Base-by-base conservation (phyloP, 306 rosid species). In the Urtica urens region DNA sequence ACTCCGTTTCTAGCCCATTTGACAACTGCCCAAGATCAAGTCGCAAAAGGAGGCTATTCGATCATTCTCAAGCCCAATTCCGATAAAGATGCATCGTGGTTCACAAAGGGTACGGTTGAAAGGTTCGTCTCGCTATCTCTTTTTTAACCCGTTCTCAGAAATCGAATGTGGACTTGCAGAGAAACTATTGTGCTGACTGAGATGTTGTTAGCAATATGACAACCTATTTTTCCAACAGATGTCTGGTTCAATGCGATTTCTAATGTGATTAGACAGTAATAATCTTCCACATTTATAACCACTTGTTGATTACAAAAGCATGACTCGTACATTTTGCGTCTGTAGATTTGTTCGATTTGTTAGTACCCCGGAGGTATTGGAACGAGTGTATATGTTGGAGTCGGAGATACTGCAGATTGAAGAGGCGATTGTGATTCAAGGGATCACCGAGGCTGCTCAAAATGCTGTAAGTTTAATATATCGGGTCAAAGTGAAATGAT, bases 291-390 rank as follows among this genome's bases (percentile, higher is more conserved):
- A n/a, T n/a, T n/a, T n/a, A n/a, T n/a, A n/a, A n/a, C n/a, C n/a
- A n/a, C 48, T 70, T 50, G 39, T 26, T 44, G 38, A 21, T 23
- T 56, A 61, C 74, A n/a, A n/a, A n/a, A n/a, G n/a, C n/a, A n/a
- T n/a, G n/a, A n/a, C n/a, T n/a, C n/a, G 62, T 64, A 38, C 42
- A 31, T 34, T 49, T 21, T 24, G 33, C 46, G 43, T 62, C n/a
- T 73, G 37, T 58, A 92, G 99, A 72, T 92, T 92, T 75, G 96
- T 92, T 39, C 96, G 99, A 54, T 92, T 92, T 65, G 96, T 92
- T 66, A 82, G 77, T 69, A 85, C 93, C 51, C 99, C 96, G 3
- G 96, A 92, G 77, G 71, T 92, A 53, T 63, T 92, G 78, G 99
- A 92, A 70, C 79, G 99, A 21, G 96, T 82, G 58, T 82, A 77